These are phyloP conservation scores for Cavenderia fasciculata DNA, from an alignment of 78 protist genomes.

Conservation along the genomic window DNA sequence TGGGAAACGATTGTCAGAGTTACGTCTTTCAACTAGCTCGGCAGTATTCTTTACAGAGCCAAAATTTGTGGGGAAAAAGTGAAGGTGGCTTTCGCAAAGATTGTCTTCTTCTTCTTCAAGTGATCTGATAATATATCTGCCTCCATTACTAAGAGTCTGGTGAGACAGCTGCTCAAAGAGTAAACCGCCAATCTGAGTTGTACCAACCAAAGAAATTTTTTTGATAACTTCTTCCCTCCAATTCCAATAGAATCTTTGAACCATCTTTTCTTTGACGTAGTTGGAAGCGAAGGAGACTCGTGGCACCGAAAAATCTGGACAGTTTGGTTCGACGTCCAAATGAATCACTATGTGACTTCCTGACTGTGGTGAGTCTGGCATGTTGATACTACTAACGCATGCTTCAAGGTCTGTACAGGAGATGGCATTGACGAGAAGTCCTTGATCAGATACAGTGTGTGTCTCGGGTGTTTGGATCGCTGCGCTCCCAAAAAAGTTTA, in stretches of 20 bases:
- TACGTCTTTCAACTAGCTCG: background rate
- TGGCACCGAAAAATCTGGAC: background rate
- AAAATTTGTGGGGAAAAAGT: no score
- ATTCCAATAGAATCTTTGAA: background rate
- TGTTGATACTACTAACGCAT: background rate
- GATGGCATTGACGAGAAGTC: background rate
- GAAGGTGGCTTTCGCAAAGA: no score
- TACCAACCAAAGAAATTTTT: no score
- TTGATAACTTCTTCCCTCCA: no score
- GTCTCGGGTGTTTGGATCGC: no score
- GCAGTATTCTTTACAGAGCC: no score
- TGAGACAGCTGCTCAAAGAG: conserved; percentile 12
- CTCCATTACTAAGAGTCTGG: background rate
- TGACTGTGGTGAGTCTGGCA: background rate
- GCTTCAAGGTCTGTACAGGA: background rate
- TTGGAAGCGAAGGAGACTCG: background rate
- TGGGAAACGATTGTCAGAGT: no score
- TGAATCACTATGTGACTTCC: conserved; percentile 1
- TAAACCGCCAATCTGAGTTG: background rate
- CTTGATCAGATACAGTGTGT: background rate
- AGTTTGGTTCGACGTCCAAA: background rate
- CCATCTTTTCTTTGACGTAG: background rate
- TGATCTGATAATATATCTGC: background rate
- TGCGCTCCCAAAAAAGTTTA: no score
- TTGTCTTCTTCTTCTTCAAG: no score